Evolutionary conservation across 176 grass and related monocot species (phyloP), one percentile per base, ranked within the genome.

Genomic region (Paspalum notatum): DNA sequence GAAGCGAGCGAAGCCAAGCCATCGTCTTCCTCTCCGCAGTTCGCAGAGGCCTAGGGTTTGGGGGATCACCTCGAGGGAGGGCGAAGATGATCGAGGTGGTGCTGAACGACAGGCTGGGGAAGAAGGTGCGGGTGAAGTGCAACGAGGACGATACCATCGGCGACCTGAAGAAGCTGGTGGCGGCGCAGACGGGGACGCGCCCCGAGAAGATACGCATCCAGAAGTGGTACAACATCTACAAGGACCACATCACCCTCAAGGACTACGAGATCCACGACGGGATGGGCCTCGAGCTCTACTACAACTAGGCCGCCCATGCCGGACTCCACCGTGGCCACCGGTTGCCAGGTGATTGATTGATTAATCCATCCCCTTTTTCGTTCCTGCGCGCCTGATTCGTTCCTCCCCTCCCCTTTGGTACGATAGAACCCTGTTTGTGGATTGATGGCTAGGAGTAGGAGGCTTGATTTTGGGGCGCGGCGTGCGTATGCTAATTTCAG

Each of bases 81-180:
- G 77, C 7, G 76, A 89, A 89, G 86, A 98, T 98, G 95, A 98
- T 98, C 68, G 95, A 98, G 90, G 95, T 98, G 78, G 95, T 95
- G 83, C 82, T 98, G 14, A 98, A 95, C 88, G 92, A 98, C 86
- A 90, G 95, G 8, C 80, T 98, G 78, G 95, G 95, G 78, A 98
- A 98, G 90, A 98, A 98, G 92, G 95, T 98, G 71, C 83, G 95
- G 60, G 92, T 98, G 38, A 98, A 98, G 92, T 98, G 95, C 95
- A 98, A 98, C 95, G 95, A 98, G 53, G 95, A 98, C 81, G 95
- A 98, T 90, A 98, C 95, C 77, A 98, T 98, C 62, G 95, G 92
- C 74, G 95, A 98, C 86, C 95, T 98, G 38, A 95, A 98, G 88
- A 94, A 98, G 92, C 95, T 98, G n/a, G 95, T 94, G 63, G 95